Percentiles rank a stretch among this genome's conserved stretches.
phyloP scores from a whole-genome alignment of 805 yeast genomes.

The Pichia paraexigua region DNA sequence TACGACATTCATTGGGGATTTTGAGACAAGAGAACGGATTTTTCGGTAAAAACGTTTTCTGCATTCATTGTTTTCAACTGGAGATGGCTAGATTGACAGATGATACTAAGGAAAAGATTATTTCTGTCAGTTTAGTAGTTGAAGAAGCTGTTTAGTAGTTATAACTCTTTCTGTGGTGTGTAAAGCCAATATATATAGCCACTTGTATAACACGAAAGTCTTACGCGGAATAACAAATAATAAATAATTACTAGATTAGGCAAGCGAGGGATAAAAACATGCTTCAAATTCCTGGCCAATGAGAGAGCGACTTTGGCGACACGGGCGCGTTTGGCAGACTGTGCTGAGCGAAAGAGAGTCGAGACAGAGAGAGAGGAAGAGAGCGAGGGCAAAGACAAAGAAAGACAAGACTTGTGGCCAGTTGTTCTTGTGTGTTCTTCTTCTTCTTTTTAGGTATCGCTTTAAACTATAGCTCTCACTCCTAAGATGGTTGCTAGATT shows the following conservation, averaged over 20 bases:
- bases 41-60: slow-evolving; percentile 22
- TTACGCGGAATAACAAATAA: background rate
- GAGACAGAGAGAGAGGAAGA: background rate
- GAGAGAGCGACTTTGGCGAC: background rate
- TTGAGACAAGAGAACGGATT: slow-evolving; percentile 17
- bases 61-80: slow-evolving; percentile 18
- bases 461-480: slow-evolving; percentile 8
- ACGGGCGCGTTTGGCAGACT: background rate
- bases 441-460: slow-evolving; percentile 1
- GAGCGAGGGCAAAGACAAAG: background rate
- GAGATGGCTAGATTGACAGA: slow-evolving; percentile 4
- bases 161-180: too few relatives aligned
- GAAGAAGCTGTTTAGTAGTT: background rate
- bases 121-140: background rate
- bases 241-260: background rate
- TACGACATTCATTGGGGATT: slow-evolving; percentile 16
- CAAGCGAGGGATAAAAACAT: background rate
- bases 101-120: background rate
- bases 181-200: too few relatives aligned
- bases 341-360: background rate
- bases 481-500: slow-evolving; percentile 41
- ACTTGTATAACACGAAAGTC: too few relatives aligned
- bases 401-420: background rate
- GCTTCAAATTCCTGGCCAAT: background rate
- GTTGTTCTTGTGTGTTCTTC: background rate